Evolutionary conservation across 208 protist genomes (phyloP).

Genomic region (Leishmania tropica): DNA sequence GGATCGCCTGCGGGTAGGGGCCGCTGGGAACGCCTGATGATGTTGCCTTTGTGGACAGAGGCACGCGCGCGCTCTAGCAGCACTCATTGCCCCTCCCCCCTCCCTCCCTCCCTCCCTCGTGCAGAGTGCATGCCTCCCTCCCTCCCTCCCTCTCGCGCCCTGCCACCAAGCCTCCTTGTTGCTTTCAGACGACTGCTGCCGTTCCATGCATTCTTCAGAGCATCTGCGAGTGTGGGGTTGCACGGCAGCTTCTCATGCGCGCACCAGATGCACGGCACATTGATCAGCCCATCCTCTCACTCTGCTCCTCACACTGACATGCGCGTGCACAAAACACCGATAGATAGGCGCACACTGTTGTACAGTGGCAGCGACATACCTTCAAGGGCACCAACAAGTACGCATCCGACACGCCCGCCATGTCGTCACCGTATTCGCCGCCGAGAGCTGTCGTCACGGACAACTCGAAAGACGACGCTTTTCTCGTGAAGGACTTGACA

Average conservation of each 20-base stretch:
- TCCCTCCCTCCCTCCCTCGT: background rate
- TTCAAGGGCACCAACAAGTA: background rate
- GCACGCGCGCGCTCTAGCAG: background rate
- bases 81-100: background rate
- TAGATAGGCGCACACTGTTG: background rate
- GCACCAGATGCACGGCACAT: background rate
- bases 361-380: background rate
- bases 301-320: background rate
- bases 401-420: background rate
- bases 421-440: background rate
- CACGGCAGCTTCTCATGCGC: no score
- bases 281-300: no score
- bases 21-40: background rate
- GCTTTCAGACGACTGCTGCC: background rate
- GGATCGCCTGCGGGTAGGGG: no score
- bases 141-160: background rate
- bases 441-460: background rate
- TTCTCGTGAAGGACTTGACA: slow-evolving; percentile 21
- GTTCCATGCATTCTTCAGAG: background rate
- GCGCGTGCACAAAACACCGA: background rate
- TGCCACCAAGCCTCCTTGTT: no score
- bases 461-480: background rate
- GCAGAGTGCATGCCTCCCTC: background rate
- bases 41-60: background rate
- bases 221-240: background rate